Evolutionary conservation across 805 yeast genomes (phyloP), one percentile per base, ranked within the genome.

Genomic region (Saccharomycopsis microspora): DNA sequence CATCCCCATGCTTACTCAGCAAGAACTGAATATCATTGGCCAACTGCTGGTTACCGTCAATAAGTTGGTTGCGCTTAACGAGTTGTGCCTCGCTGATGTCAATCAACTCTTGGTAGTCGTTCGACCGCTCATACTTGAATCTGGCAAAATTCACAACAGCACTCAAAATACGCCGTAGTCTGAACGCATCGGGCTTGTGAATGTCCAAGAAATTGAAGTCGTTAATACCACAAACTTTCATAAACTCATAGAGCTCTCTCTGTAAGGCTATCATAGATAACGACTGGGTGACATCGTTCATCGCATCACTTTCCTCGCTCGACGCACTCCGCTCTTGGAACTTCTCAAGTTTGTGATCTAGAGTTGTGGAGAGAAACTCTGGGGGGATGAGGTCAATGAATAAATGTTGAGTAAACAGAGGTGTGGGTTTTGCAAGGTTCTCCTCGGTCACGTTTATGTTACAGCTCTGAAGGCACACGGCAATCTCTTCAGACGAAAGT

Each of bases 81-180:
- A 76, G 62, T 43, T 74, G 64, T 7, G 67, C 58, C 45, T 80
- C 83, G 51, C 79, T 74, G 41, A 70, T 67, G 5, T 70, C 65
- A 32, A 82, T 76, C 30, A 83, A 65, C 30, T 74, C 75, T 52
- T 80, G 86, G 57, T 84, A 80, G 55, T 82, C 88, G 29, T 69
- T 71, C 60, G 80, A 74, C 50, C 84, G 79, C 54, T 80, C 86
- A 56, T 85, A 94, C 55, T 95, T 72, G 58, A 84, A 87, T 48
- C 90, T 67, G 1, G 94, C 94, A 68, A 77, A 88, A 60, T 88
- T 88, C 28, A 87, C 83, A 44, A 87, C 78, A 0, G 93, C 93
- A 59, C 95, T 85, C 31, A 87, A 62, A 27, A 86, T 69, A 42
- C 90, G 66, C 52, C 78, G 67, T 1, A 77, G 69, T 49, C 95